Percentiles rank a stretch among this genome's conserved stretches.
Conservation (phyloP, 116 monocot species). For the Cymodocea nodosa region DNA sequence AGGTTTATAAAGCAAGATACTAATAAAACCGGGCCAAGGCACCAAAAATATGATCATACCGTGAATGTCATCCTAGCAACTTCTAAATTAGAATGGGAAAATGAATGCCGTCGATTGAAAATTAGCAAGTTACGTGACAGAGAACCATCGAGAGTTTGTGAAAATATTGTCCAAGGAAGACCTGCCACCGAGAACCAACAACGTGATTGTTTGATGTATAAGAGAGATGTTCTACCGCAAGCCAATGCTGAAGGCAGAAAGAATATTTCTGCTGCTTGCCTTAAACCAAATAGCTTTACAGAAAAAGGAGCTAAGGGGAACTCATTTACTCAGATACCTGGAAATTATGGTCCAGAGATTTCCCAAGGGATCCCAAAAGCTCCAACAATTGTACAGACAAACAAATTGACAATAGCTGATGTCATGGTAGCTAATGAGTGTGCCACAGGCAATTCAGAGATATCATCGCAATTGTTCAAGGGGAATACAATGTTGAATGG, state of each 20-base stretch:
- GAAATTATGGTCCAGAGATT: background rate
- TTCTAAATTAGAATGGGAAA: slow-evolving; percentile 5
- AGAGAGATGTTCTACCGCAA: background rate
- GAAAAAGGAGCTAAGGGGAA: too few species aligned
- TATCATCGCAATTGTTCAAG: too few species aligned
- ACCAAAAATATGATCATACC: background rate
- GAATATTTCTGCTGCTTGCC: background rate
- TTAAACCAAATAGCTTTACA: background rate
- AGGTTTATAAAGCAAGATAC: background rate
- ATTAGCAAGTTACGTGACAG: background rate
- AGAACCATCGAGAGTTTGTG: background rate
- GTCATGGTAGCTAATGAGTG: background rate
- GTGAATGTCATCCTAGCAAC: background rate
- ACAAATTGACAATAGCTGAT: background rate
- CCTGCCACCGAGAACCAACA: background rate
- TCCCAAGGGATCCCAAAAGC: background rate
- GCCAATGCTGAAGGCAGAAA: background rate
- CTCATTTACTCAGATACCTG: background rate
- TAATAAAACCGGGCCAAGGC: background rate
- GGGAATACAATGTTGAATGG: background rate
- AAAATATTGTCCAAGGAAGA: background rate
- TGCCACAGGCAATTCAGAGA: background rate
- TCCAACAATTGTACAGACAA: background rate
- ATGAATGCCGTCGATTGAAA: background rate
- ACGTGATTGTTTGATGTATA: background rate